Base-by-base conservation (phyloP, 148 eudicot species). In the Salicornia ramosissima region DNA sequence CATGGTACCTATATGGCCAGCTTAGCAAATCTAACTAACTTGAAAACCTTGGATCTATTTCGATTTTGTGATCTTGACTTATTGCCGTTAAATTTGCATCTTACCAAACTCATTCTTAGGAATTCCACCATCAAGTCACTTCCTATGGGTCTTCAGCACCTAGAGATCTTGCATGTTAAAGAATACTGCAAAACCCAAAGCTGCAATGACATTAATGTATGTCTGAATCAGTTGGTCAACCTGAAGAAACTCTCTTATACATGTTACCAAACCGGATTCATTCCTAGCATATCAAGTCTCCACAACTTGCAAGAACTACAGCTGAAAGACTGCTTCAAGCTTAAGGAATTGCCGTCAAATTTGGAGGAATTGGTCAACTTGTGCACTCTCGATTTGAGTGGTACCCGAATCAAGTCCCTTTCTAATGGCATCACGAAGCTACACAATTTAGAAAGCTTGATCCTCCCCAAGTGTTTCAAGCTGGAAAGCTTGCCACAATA, bases 241-340 rank as follows among this genome's bases (percentile, higher is more conserved):
- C 45, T 60, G 13, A 45, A 60, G 26, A 60, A 13, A n/a, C 65
- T 60, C 26, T 60, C 43, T n/a, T 10, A 29, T 60, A 33, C 65
- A 19, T 19, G 65, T 36, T 16, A 10, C 6, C 0, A 34, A 2
- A 33, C 34, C 6, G 12, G 19, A 36, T 34, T n/a, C 42, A 1
- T 60, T 34, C 45, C 65, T 61, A 39, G 28, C 18, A 36, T 36
- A n/a, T 1, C 9, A 21, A 10, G 64, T 16, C 26, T 29, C 39
- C 63, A 6, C 39, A 58, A 18, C 22, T 30, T 58, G 40, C 39
- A 18, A 58, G 7, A 29, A 2, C 18, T 58, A 0, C 22, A 31
- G 16, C 64, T 60, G 24, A 60, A 18, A 59, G 64, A 59, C 64
- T 59, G 42, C 19, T 18, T 59, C 42, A 59, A 1, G 16, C 65